Percentiles rank a stretch among this genome's conserved stretches.
Conservation (phyloP, 2,329 filamentous ascomycete species). For the Aspergillus ustus region DNA sequence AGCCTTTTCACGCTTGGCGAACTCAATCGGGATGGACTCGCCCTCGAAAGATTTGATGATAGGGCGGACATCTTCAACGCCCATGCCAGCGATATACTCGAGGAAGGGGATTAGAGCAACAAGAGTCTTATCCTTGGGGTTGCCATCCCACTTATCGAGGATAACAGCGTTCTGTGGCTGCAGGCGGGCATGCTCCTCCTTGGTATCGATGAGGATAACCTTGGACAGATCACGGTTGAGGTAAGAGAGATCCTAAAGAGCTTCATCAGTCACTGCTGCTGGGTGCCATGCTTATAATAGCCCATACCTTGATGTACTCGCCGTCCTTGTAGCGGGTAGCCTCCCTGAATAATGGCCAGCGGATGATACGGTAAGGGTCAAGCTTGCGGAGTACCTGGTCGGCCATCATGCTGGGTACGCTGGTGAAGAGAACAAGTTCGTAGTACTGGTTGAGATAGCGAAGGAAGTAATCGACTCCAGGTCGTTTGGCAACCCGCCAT, state of each 20-base stretch:
- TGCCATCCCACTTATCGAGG: constrained; percentile 85
- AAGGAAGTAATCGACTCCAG: constrained; percentile 95
- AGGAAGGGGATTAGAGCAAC: constrained; percentile 93
- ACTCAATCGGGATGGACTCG: constrained; percentile 86
- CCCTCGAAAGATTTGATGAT: constrained; percentile 88
- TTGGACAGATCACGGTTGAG: constrained; percentile 95
- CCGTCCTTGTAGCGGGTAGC: constrained; percentile 97
- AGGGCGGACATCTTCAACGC: constrained; percentile 82
- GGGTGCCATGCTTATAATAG: background rate
- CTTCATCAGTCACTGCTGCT: background rate
- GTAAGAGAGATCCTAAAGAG: constrained; percentile 83
- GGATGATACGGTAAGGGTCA: constrained; percentile 92
- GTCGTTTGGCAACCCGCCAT: constrained; percentile 93
- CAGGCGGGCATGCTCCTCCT: constrained; percentile 76
- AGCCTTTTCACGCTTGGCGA: constrained; percentile 82
- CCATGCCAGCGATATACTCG: constrained; percentile 95
- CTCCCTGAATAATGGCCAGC: constrained; percentile 93
- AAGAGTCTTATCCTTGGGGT: constrained; percentile 80
- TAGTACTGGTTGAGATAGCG: constrained; percentile 98
- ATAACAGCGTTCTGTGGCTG: constrained; percentile 98
- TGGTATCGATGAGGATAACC: constrained; percentile 91
- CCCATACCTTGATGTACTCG: constrained; percentile 86
- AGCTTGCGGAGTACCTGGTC: constrained; percentile 91
- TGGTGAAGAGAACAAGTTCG: constrained; percentile 94
- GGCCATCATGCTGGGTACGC: constrained; percentile 78